Evolutionary conservation across 106 monocot genomes (phyloP), one percentile per base, ranked within the genome.

Genomic region (Dendrobium huoshanense): DNA sequence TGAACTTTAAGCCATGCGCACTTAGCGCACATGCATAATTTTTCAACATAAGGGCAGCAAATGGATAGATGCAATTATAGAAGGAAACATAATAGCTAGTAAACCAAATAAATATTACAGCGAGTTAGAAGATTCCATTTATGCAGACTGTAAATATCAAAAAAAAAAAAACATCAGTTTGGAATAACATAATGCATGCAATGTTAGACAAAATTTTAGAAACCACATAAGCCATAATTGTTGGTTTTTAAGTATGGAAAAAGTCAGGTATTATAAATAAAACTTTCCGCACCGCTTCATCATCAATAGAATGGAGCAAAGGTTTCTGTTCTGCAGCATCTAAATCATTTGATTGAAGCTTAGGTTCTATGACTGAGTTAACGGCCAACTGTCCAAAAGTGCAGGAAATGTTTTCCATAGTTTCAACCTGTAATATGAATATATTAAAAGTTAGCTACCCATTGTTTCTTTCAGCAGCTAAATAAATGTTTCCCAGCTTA

Each of bases 241-340:
- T 18, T 6, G 41, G 1, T 13, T 43, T 42, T 41, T 5, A 20
- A 41, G 33, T 18, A 43, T 42, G 42, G 33, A 9, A 20, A 42
- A 20, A 11, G 15, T 13, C 33, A 74, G 18, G 17, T 15, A 74
- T 8, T 20, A 74, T 74, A 72, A 72, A 72, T 72, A 11, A 2
- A 37, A 20, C 44, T 48, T 27, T 67, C 24, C 86, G 78, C 67
- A 91, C 91, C 93, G 75, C 42, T 59, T 90, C 90, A 92, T 93
- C 87, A 75, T 55, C 76, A 81, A 78, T 76, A 84, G 43, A 75
- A 83, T 41, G 61, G 25, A 73, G 75, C 67, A 82, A 77, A 75
- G 17, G n/a, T 25, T 86, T 86, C 42, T 73, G 33, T 25, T 83
- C 80, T 31, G 31, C 48, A 55, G 43, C 16, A 75, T 24, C 24